phyloP scores from a whole-genome alignment of 2,329 filamentous ascomycete genomes.

The Hymenotorrendiella dingleyae region DNA sequence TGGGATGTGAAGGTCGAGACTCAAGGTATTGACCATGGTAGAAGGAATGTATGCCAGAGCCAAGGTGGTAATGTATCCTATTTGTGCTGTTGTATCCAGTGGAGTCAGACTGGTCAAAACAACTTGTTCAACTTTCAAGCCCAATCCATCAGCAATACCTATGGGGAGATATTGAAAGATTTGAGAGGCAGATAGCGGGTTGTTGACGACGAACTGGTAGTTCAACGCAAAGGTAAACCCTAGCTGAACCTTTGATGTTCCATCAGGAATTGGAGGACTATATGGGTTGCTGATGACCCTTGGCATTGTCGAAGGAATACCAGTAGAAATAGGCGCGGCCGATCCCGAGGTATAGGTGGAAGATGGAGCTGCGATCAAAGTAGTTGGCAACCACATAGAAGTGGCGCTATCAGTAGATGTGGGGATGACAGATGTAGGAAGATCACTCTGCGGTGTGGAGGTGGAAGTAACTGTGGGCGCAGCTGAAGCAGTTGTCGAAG shows the following conservation, averaged over 20 bases:
- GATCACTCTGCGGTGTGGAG: slow-evolving; percentile 5
- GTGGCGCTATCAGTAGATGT: slow-evolving; percentile 23
- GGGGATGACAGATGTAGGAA: slow-evolving; percentile 13
- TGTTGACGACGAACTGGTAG: slow-evolving; percentile 73
- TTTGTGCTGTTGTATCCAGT: slow-evolving; percentile 61
- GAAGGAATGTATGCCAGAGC: slow-evolving; percentile 71
- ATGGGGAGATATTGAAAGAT: slow-evolving; percentile 74
- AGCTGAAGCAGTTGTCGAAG: slow-evolving; percentile 4
- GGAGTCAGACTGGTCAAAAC: slow-evolving; percentile 68
- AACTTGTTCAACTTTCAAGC: slow-evolving; percentile 42
- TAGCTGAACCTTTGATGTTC: slow-evolving; percentile 71
- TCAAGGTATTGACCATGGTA: slow-evolving; percentile 61
- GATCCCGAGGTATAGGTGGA: slow-evolving; percentile 7
- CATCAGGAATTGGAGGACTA: slow-evolving; percentile 29
- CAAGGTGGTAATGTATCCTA: slow-evolving; percentile 77
- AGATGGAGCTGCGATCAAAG: slow-evolving; percentile 24
- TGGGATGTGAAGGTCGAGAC: slow-evolving; percentile 63
- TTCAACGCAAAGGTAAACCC: slow-evolving; percentile 78
- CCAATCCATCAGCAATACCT: slow-evolving; percentile 51
- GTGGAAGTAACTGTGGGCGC: slow-evolving; percentile 10
- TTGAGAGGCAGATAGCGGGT: slow-evolving; percentile 69
- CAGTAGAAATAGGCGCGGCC: slow-evolving; percentile 19
- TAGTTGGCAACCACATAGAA: slow-evolving; percentile 22
- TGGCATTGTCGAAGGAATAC: slow-evolving; percentile 22
- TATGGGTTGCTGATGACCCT: slow-evolving; percentile 27